Base-by-base conservation (phyloP, 1,139 yeast genomes). In the Geotrichum restrictum region DNA sequence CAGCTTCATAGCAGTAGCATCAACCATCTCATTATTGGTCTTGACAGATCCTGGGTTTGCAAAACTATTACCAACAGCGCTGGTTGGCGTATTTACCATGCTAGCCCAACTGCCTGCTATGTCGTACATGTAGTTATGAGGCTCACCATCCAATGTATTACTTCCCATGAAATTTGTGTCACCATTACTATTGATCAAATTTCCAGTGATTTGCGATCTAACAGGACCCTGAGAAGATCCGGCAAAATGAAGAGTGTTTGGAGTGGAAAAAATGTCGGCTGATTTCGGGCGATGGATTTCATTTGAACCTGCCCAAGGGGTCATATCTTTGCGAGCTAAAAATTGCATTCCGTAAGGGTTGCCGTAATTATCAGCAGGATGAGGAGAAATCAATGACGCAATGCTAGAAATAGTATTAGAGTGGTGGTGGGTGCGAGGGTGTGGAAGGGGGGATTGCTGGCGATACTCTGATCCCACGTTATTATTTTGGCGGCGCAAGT, bases 1-100 rank as follows among this genome's bases (percentile, higher is more conserved):
- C 57, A 69, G 59, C 50, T 69, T 69, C 65, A 66, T 63, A n/a
- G 72, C 71, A 5, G 71, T 66, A 11, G 64, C 56, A 50, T 58
- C 62, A n/a, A 60, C 56, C 43, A 65, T 63, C 48, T 65, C 67
- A n/a, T 58, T 57, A 46, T 55, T 61, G 45, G 56, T 51, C 49
- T 59, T 59, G 37, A 50, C 21, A 7, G 18, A 38, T 4, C 37
- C 47, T 13, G 21, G 27, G 18, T 16, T 29, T 13, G 37, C 27
- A 33, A 36, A 57, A 45, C 52, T 54, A 6, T 62, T 59, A 13
- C 58, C 51, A 21, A 50, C 53, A 29, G 52, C 36, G 31, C 57
- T 47, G 18, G 58, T 45, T 1, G 66, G 65, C 2, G 63, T 61
- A 52, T 62, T 62, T 29, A 56, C 58, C 40, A 59, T 54, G 42